Base-by-base conservation (phyloP, 192 early-diverging fungal species). In the Pilaira anomala region DNA sequence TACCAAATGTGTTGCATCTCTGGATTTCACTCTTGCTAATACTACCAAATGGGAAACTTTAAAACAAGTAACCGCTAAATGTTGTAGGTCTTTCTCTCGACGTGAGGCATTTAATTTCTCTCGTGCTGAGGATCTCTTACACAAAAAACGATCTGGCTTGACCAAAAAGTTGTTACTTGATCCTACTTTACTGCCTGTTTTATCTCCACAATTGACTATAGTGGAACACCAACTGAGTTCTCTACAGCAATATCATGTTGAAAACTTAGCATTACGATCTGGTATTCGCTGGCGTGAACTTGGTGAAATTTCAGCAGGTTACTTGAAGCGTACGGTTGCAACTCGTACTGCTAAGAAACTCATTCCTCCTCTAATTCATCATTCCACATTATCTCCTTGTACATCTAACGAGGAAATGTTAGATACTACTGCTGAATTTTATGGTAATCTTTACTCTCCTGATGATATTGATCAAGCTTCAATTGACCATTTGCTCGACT, bases 381-480 rank as follows among this genome's bases (percentile, higher is more conserved):
- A 13, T 1, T 3, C 49, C 2, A 22, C 49, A 13, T 18, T 11
- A 3, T 24, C n/a, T 8, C 9, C 22, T 2, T 51, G 13, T 24
- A 51, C 49, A 22, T 24, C 49, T 24, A 6, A 51, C 16, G 49
- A 51, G 11, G 49, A 51, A 22, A 51, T 51, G 49, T 21, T 51
- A 22, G 49, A 51, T 1, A 25, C 49, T 22, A 25, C 49, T 1
- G 19, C 49, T 24, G 19, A 4, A 7, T 51, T 51, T 8, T 51
- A 51, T 22, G 11, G 9, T 24, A 24, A 51, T 51, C 22, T 51
- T 4, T 51, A 51, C 49, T 51, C 49, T 3, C 1, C 24, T 11
- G 28, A 19, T 29, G 60, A n/a, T 54, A 62, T 48, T 26, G 22
- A n/a, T 51, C 60, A 29, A 39, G 46, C n/a, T 1, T 26, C 50